Evolutionary conservation across 2,329 filamentous ascomycete species (phyloP).

Genomic region (Colletotrichum trifolii): DNA sequence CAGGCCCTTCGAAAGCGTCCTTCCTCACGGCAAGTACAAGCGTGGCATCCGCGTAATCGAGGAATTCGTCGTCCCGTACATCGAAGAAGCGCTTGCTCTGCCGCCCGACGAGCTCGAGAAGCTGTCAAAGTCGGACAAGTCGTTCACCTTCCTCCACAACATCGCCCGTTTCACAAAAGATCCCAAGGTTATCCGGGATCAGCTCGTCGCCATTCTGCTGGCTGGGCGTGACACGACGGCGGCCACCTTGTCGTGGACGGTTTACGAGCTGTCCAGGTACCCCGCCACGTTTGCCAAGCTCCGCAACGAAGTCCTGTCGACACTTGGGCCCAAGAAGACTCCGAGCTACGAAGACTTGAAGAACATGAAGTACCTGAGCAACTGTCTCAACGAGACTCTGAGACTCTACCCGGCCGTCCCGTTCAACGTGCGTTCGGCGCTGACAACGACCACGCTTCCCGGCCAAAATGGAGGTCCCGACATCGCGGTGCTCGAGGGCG

Average conservation of each 20-base stretch:
- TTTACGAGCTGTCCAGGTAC: conserved; percentile 55
- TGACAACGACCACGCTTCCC: conserved; percentile 80
- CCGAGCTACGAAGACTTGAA: conserved; percentile 43
- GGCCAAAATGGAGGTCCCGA: conserved; percentile 43
- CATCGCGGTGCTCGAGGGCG: conserved; percentile 58
- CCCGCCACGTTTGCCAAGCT: conserved; percentile 54
- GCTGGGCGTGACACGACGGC: conserved; percentile 68
- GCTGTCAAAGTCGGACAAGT: conserved; percentile 72
- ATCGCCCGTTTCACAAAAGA: conserved; percentile 76
- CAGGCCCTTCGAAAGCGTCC: conserved; percentile 67
- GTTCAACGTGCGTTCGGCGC: conserved; percentile 79
- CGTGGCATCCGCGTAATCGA: conserved; percentile 74
- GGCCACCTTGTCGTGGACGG: conserved; percentile 59
- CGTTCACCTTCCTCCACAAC: conserved; percentile 82
- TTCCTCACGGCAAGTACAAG: conserved; percentile 71
- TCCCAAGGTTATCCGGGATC: conserved; percentile 75
- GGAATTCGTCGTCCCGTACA: conserved; percentile 75
- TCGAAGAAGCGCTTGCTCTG: conserved; percentile 72
- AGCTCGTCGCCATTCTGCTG: conserved; percentile 77
- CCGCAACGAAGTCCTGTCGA: conserved; percentile 50
- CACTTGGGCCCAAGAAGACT: conserved; percentile 58
- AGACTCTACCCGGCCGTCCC: conserved; percentile 83
- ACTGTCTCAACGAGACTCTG: conserved; percentile 80
- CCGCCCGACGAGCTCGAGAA: conserved; percentile 74
- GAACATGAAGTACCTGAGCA: conserved; percentile 81